Percentiles rank a stretch among this genome's conserved stretches.
Evolutionary conservation across 2,329 filamentous ascomycete species (phyloP).

Genomic region (Laburnicola sp.): DNA sequence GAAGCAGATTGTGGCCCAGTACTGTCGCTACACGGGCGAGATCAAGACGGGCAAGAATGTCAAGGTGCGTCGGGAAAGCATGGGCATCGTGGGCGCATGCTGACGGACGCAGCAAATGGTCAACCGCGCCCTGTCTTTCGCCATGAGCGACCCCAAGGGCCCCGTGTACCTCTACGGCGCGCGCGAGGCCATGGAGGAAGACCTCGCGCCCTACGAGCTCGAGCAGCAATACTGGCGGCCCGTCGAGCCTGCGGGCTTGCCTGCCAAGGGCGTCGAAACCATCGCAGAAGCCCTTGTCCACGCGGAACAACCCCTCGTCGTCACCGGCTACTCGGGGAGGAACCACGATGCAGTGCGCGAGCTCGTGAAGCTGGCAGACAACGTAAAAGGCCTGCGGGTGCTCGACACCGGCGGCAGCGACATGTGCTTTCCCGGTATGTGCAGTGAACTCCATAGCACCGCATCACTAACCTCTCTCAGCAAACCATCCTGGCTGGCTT

Average conservation of each 20-base stretch:
- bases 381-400: constrained; percentile 69
- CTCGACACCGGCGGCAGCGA: constrained; percentile 77
- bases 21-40: constrained; percentile 81
- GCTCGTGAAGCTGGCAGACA: constrained; percentile 68
- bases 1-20: constrained; percentile 78
- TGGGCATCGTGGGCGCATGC: not conserved
- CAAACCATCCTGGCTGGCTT: constrained; percentile 59
- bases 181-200: constrained; percentile 80
- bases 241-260: constrained; percentile 67
- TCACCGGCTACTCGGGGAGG: constrained; percentile 72
- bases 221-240: constrained; percentile 71
- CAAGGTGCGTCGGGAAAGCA: constrained; percentile 53
- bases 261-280: constrained; percentile 55
- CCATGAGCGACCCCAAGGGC: constrained; percentile 73
- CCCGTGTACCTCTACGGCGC: constrained; percentile 80
- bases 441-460: not conserved
- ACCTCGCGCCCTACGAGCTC: constrained; percentile 63
- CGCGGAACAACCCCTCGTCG: constrained; percentile 68
- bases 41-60: constrained; percentile 83
- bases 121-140: constrained; percentile 80
- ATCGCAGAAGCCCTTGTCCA: constrained; percentile 66
- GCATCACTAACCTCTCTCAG: constrained; percentile 12
- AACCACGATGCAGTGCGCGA: constrained; percentile 65
- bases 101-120: constrained; percentile 66
- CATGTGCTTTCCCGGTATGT: constrained; percentile 71